phyloP scores from a whole-genome alignment of 2,329 filamentous ascomycete genomes.

The Colletotrichum tabaci region DNA sequence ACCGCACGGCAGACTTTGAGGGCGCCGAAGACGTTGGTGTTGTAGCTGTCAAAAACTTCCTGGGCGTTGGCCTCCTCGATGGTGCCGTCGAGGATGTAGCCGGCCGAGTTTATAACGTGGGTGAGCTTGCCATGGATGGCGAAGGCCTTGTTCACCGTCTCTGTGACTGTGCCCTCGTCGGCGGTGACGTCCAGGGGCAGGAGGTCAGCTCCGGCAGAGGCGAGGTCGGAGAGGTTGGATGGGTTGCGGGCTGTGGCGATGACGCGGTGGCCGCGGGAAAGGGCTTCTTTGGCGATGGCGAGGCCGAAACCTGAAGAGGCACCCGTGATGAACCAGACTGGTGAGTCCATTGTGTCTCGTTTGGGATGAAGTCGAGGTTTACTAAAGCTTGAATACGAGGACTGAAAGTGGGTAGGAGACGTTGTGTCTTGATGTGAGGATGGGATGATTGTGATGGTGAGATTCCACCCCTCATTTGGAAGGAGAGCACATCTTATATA shows the following conservation, averaged over 20 bases:
- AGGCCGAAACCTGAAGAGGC: constrained; percentile 67
- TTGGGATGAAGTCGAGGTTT: not conserved
- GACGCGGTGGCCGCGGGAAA: constrained; percentile 63
- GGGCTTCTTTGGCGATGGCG: constrained; percentile 59
- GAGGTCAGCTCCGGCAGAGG: constrained; percentile 58
- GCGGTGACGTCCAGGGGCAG: constrained; percentile 64
- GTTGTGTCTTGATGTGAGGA: not conserved
- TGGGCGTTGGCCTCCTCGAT: constrained; percentile 57
- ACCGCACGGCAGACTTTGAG: constrained; percentile 65
- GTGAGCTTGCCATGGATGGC: constrained; percentile 57
- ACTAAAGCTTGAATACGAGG: not conserved
- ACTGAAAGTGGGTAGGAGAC: not conserved
- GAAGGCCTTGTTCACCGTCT: constrained; percentile 52
- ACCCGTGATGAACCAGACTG: constrained; percentile 69
- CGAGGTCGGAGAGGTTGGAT: constrained; percentile 58
- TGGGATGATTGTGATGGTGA: not conserved
- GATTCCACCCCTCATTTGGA: not conserved
- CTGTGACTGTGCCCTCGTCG: constrained; percentile 53
- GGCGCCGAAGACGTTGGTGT: constrained; percentile 69
- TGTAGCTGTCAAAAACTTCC: constrained; percentile 58
- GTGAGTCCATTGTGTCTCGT: constrained; percentile 42
- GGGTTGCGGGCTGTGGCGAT: constrained; percentile 64
- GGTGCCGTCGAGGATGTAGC: constrained; percentile 59
- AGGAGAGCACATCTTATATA: not conserved
- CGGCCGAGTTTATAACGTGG: constrained; percentile 64